A percentile compares a stretch with the other conserved stretches of the same genome.
These are phyloP conservation scores for Gossypium schwendimanii DNA, from an alignment of 441 rosid genomes.

Conservation along the genomic window DNA sequence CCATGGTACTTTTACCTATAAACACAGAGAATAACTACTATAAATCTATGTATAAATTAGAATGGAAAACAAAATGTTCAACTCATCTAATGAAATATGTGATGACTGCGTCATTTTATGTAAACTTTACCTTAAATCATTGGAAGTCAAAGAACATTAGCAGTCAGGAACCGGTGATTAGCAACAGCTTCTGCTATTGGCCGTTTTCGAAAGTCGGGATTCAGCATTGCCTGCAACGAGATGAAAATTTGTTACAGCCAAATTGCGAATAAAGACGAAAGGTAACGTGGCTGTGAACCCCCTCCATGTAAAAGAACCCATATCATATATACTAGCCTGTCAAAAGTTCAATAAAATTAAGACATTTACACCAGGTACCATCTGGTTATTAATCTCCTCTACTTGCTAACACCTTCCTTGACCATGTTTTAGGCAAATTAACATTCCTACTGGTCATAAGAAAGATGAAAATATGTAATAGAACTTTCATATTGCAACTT, in stretches of 20 bases:
- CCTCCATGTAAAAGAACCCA: background rate
- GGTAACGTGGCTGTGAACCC: background rate
- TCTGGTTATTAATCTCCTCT: background rate
- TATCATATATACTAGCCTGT: background rate
- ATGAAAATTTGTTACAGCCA: background rate
- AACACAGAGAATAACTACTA: background rate
- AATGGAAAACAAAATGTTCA: background rate
- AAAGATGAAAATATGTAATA: background rate
- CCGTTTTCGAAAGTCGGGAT: conserved; percentile 62
- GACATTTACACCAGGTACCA: background rate
- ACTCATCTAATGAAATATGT: background rate
- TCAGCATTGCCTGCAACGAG: conserved; percentile 63
- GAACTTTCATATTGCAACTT: background rate
- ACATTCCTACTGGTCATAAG: background rate
- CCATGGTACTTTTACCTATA: background rate
- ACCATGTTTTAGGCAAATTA: conserved; percentile 3
- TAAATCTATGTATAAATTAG: background rate
- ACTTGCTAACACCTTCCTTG: background rate
- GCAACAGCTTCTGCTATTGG: conserved; percentile 72
- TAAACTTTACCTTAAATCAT: background rate
- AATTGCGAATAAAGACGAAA: background rate
- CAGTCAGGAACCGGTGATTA: conserved; percentile 56
- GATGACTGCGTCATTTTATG: background rate
- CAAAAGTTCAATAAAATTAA: background rate
- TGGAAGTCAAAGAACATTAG: conserved; percentile 29